A percentile compares a stretch with the other conserved stretches of the same genome.
phyloP scores from a whole-genome alignment of 2,329 filamentous ascomycete species.

The Beauveria brongniartii region DNA sequence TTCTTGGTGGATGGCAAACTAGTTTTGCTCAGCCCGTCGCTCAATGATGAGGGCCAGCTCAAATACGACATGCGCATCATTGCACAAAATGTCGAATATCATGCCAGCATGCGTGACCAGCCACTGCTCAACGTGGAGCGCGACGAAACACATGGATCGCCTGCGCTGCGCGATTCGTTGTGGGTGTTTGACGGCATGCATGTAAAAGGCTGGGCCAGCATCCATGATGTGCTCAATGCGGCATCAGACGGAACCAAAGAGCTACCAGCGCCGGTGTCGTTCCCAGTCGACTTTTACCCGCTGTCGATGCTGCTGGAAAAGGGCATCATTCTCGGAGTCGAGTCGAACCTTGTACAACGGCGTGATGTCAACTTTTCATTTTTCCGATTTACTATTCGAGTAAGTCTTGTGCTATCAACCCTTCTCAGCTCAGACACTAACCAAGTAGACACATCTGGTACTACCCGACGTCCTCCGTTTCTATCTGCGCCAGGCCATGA shows the following conservation, averaged over 20 bases:
- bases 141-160: constrained; percentile 21
- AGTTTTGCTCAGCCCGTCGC: constrained; percentile 79
- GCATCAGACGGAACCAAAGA: constrained; percentile 61
- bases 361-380: constrained; percentile 87
- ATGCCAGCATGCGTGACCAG: constrained; percentile 85
- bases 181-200: constrained; percentile 91
- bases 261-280: constrained; percentile 63
- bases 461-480: constrained; percentile 79
- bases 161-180: constrained; percentile 70
- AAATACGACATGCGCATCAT: constrained; percentile 99
- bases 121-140: constrained; percentile 33
- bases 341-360: constrained; percentile 87
- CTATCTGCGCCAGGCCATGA: constrained; percentile 67
- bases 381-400: constrained; percentile 79
- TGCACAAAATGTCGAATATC: constrained; percentile 93
- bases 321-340: constrained; percentile 81
- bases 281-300: constrained; percentile 92
- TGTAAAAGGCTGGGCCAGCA: constrained; percentile 81
- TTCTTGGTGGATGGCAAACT: constrained; percentile 98
- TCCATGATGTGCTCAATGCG: constrained; percentile 72
- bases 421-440: background rate
- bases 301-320: constrained; percentile 82
- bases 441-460: constrained; percentile 73
- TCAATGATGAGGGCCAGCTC: constrained; percentile 72
- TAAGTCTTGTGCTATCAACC: constrained; percentile 35